Percentiles rank a stretch among this genome's conserved stretches.
Evolutionary conservation across 2,329 filamentous ascomycete species (phyloP).

Genomic region (Talaromyces sp.): DNA sequence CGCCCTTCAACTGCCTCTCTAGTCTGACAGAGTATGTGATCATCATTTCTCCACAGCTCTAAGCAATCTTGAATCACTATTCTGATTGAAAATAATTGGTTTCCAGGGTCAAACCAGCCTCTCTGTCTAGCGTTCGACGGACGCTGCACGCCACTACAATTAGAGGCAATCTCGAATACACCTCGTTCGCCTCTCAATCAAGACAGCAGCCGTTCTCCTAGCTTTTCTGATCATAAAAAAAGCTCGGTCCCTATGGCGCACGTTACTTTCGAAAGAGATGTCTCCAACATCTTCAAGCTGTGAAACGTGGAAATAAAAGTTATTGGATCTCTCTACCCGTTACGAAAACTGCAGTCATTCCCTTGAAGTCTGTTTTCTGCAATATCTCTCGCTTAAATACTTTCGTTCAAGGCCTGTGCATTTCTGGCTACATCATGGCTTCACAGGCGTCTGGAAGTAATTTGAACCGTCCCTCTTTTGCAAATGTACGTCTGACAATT

Average conservation of each 20-base stretch:
- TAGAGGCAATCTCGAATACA: neutral
- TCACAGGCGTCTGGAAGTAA: conserved; percentile 29
- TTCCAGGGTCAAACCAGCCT: neutral
- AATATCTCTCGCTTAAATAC: neutral
- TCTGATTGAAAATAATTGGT: neutral
- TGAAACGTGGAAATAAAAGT: conserved; percentile 41
- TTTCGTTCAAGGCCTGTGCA: neutral
- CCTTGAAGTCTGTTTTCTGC: conserved; percentile 19
- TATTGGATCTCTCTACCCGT: conserved; percentile 34
- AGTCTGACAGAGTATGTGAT: neutral
- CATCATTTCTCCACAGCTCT: neutral
- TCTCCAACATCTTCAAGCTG: conserved; percentile 42
- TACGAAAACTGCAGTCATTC: conserved; percentile 13
- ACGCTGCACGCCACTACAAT: conserved; percentile 8
- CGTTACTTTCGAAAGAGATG: conserved; percentile 43
- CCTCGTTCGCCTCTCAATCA: conserved; percentile 19
- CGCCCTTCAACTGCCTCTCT: neutral
- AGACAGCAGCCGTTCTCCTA: conserved; percentile 15
- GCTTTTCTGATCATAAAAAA: conserved; percentile 17
- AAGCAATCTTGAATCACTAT: neutral
- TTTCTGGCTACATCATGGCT: conserved; percentile 28
- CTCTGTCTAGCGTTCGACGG: neutral
- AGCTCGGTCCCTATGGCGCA: conserved; percentile 39
- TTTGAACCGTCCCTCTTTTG: conserved; percentile 60
- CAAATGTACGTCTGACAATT: conserved; percentile 57